Conservation (phyloP, 371 early-diverging fungal species). For the Mortierella sp. region DNA sequence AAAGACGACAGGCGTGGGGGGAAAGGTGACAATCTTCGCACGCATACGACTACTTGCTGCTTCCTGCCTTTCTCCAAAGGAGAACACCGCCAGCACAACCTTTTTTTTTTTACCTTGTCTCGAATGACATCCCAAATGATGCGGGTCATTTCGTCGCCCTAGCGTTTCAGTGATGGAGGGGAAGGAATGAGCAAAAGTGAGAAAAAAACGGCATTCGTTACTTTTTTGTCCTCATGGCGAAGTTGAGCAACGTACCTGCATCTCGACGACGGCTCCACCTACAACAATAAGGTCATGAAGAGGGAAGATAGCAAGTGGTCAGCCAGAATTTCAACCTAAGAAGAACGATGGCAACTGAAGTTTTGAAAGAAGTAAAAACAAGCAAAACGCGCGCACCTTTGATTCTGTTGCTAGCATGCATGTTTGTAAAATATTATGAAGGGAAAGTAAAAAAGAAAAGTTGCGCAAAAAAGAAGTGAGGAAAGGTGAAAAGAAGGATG, state of each 20-base stretch:
- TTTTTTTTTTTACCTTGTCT: conserved; percentile 72
- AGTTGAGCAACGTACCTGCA: conserved; percentile 34
- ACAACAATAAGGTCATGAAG: too few relatives aligned
- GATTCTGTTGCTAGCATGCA: conserved; percentile 28
- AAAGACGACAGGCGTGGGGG: not conserved
- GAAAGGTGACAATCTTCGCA: not conserved
- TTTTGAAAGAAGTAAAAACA: too few relatives aligned
- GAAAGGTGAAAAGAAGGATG: not conserved
- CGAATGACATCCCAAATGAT: conserved; percentile 96
- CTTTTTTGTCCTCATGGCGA: not conserved
- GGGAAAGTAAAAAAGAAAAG: not conserved
- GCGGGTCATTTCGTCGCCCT: conserved; percentile 97
- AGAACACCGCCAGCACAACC: too few relatives aligned
- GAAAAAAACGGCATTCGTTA: not conserved
- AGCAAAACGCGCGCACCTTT: conserved; percentile 20
- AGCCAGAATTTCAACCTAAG: too few relatives aligned
- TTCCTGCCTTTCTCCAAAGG: too few relatives aligned
- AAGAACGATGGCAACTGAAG: too few relatives aligned
- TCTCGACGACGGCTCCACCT: conserved; percentile 58
- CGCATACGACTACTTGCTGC: not conserved
- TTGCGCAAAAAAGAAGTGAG: not conserved
- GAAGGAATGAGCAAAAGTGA: not conserved
- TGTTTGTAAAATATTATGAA: not conserved
- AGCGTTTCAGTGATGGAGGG: not conserved
- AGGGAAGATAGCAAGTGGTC: too few relatives aligned